These are phyloP conservation scores for Fusarium hainanense DNA, from an alignment of 2,329 filamentous ascomycete genomes.

Conservation along the genomic window DNA sequence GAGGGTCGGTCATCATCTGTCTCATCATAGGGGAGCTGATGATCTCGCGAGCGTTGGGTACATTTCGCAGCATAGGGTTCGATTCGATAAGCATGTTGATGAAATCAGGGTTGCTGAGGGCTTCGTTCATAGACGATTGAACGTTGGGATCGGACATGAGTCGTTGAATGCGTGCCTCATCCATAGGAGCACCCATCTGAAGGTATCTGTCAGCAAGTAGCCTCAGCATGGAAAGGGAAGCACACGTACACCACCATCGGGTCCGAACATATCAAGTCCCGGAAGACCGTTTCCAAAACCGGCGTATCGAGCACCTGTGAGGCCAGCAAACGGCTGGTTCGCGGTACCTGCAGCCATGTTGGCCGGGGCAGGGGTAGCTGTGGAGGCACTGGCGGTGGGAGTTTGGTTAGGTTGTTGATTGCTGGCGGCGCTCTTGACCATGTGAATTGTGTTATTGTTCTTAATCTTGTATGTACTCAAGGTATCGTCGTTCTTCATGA, in stretches of 20 bases:
- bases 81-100: constrained; percentile 94
- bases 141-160: constrained; percentile 92
- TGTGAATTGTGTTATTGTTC: constrained; percentile 92
- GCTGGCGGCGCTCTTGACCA: constrained; percentile 96
- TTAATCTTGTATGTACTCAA: constrained; percentile 93
- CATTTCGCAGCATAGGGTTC: constrained; percentile 82
- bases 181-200: constrained; percentile 89
- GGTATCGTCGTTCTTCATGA: constrained; percentile 94
- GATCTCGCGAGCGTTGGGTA: constrained; percentile 83
- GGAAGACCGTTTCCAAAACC: constrained; percentile 87
- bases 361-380: constrained; percentile 64
- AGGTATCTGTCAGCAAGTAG: constrained; percentile 20
- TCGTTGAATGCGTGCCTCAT: constrained; percentile 81
- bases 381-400: constrained; percentile 52
- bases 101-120: constrained; percentile 93
- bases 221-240: not conserved
- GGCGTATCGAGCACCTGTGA: constrained; percentile 94
- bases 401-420: constrained; percentile 63
- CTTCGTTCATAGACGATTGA: constrained; percentile 89
- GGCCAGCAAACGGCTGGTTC: constrained; percentile 87
- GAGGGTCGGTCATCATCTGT: constrained; percentile 91
- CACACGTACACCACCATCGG: constrained; percentile 87
- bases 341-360: constrained; percentile 86
- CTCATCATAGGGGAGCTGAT: constrained; percentile 90
- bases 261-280: constrained; percentile 88